Base-by-base conservation (phyloP, 768 basidiomycete genomes). In the Auricularia sp. region DNA sequence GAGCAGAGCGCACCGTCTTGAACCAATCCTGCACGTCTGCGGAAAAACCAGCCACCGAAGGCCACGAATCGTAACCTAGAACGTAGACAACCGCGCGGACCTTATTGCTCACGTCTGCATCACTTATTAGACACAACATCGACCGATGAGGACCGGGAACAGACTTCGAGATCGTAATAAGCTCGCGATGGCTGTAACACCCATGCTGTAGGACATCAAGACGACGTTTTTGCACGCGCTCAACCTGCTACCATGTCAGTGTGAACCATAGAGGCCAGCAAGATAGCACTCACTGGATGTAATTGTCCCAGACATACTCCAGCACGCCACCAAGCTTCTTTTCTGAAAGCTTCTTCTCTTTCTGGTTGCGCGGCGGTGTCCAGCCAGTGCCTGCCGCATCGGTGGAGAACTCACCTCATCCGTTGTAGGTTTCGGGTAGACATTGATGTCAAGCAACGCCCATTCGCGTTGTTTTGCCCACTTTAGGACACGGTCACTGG, bases 271-370 rank as follows among this genome's bases (percentile, higher is more conserved):
- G 51, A 47, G 53, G 16, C 44, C 21, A 7, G 61, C 23, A 23
- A 60, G 4, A 65, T 56, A 59, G n/a, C 18, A 73, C 90, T 65
- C 69, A 97, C 95, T 90, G 86, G 66, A 98, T 80, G 71, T 94
- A 95, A 70, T 98, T 96, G 74, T 98, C 96, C 97, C 97, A 99
- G 11, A 98, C 74, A 72, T 98, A 96, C 3, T 81, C 80, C 65
- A 96, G 72, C 29, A 95, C 75, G 35, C 74, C 79, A 79, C 80
- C 51, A 79, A 78, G 54, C 73, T 72, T 68, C 73, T 71, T 74
- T 64, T 62, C 61, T 29, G 65, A 68, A 29, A 36, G 66, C 66
- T 70, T 69, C 66, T 66, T 60, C 36, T 39, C 53, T 1, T 62
- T 73, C 68, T 16, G 75, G 66, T 67, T 65, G 42, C 79, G 76